Evolutionary conservation across 2,329 filamentous ascomycete genomes (phyloP).

Genomic region (Neospermospora avenae): DNA sequence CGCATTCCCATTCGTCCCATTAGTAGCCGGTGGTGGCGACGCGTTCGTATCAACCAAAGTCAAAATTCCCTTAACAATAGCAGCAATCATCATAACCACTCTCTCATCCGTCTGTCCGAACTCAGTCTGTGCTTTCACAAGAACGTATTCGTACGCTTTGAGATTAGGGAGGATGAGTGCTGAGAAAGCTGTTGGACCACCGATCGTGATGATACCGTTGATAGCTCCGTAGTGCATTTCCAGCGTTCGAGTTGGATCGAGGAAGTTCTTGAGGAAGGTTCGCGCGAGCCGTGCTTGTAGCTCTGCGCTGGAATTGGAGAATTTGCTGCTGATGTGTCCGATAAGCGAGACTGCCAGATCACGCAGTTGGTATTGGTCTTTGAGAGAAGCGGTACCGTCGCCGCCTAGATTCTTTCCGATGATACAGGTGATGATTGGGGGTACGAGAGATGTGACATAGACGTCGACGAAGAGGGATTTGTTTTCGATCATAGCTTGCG

Average conservation of each 20-base stretch:
- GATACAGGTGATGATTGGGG: slow-evolving; percentile 87
- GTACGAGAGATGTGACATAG: slow-evolving; percentile 65
- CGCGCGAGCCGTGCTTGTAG: slow-evolving; percentile 85
- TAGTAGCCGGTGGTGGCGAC: slow-evolving; percentile 21
- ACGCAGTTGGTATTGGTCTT: slow-evolving; percentile 73
- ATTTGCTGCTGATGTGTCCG: slow-evolving; percentile 74
- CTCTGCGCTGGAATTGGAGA: slow-evolving; percentile 74
- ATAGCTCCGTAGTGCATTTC: slow-evolving; percentile 88
- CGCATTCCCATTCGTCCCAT: slow-evolving; percentile 24
- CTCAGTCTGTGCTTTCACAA: slow-evolving; percentile 54
- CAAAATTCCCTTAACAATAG: slow-evolving; percentile 54
- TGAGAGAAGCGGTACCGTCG: slow-evolving; percentile 49
- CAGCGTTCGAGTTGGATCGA: slow-evolving; percentile 80
- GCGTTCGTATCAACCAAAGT: slow-evolving; percentile 44
- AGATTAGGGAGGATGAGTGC: slow-evolving; percentile 65
- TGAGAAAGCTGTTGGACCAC: slow-evolving; percentile 63
- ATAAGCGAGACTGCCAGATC: slow-evolving; percentile 82
- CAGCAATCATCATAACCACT: slow-evolving; percentile 56
- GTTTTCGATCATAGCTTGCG: slow-evolving; percentile 80
- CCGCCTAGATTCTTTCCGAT: slow-evolving; percentile 68
- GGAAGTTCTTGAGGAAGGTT: slow-evolving; percentile 88
- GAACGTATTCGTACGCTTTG: slow-evolving; percentile 58
- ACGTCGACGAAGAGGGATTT: slow-evolving; percentile 69
- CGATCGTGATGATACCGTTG: slow-evolving; percentile 73
- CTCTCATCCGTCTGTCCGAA: slow-evolving; percentile 50